Base-by-base conservation (phyloP, 176 grass and related monocot genomes). In the Avena eriantha region DNA sequence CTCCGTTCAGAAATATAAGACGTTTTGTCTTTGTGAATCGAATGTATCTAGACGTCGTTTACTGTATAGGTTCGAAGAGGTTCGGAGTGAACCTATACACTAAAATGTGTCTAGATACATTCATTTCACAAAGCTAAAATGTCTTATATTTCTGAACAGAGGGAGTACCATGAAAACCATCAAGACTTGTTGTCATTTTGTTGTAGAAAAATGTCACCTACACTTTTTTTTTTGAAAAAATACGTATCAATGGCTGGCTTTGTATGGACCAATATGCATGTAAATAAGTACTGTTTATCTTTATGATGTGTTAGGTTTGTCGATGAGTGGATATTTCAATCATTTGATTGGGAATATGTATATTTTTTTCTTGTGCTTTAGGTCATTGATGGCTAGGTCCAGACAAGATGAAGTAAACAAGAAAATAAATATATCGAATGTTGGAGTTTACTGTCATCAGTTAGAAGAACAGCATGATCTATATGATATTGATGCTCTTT, bases 351-450 rank as follows among this genome's bases (percentile, higher is more conserved):
- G 21, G 21, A 53, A 48, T 36, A 19, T 76, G 50, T 84, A 61
- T 66, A 64, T 76, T 13, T 78, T 21, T 70, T 57, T 86, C 41
- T 10, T 80, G 33, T 64, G 10, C 55, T 61, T 81, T 82, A 98
- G 93, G 90, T 90, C 90, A 31, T 92, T 88, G 56, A 94, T 89
- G 77, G 88, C 81, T 76, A 95, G 69, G 86, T 93, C 91, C 88
- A 93, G 88, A 86, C 88, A 88, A 83, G 86, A 92, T 64, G 89
- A 93, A 89, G 93, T 95, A 65, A 95, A 91, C 78, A 98, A 96
- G 87, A 92, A 89, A 68, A 88, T 98, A 86, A 94, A 94, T 90
- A 92, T 98, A 91, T 94, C 88, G 48, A 79, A 82, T 91, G 90
- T 95, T 90, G 84, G 84, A 76, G 86, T 96, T 89, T 98, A 95